These are phyloP conservation scores for Lyophyllum atratum DNA, from an alignment of 768 basidiomycete species.

Conservation along the genomic window DNA sequence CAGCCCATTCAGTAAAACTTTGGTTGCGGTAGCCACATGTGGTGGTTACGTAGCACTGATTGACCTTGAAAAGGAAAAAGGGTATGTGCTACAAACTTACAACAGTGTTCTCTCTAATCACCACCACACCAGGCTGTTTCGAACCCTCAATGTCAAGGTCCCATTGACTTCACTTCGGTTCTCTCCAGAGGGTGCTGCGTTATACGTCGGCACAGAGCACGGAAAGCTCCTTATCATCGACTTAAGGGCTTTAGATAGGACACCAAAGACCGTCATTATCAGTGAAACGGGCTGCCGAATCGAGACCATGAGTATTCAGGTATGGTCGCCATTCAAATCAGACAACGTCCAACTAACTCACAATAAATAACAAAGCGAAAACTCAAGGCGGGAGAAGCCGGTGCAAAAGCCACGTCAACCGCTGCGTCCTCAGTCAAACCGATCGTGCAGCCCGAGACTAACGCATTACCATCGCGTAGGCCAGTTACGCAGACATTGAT, in stretches of 20 bases:
- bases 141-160: slow-evolving; percentile 53
- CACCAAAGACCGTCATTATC: slow-evolving; percentile 54
- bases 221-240: slow-evolving; percentile 68
- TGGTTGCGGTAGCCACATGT: slow-evolving; percentile 59
- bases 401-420: slow-evolving; percentile 14
- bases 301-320: slow-evolving; percentile 60
- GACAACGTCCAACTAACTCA: not conserved
- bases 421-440: slow-evolving; percentile 16
- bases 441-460: slow-evolving; percentile 4
- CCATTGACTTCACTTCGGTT: slow-evolving; percentile 64
- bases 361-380: slow-evolving; percentile 21
- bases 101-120: not conserved
- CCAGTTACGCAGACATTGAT: slow-evolving; percentile 10
- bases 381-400: slow-evolving; percentile 14
- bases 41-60: slow-evolving; percentile 58
- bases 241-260: slow-evolving; percentile 64
- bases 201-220: slow-evolving; percentile 65
- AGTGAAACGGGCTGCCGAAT: slow-evolving; percentile 50
- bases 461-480: slow-evolving; percentile 13
- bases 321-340: slow-evolving; percentile 23
- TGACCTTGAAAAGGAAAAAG: slow-evolving; percentile 76
- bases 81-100: slow-evolving; percentile 39
- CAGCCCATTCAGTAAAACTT: slow-evolving; percentile 78
- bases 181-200: slow-evolving; percentile 66
- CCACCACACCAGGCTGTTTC: slow-evolving; percentile 49